Percentiles rank a stretch among this genome's conserved stretches.
Evolutionary conservation across 441 rosid species (phyloP).

Genomic region (Hura crepitans): DNA sequence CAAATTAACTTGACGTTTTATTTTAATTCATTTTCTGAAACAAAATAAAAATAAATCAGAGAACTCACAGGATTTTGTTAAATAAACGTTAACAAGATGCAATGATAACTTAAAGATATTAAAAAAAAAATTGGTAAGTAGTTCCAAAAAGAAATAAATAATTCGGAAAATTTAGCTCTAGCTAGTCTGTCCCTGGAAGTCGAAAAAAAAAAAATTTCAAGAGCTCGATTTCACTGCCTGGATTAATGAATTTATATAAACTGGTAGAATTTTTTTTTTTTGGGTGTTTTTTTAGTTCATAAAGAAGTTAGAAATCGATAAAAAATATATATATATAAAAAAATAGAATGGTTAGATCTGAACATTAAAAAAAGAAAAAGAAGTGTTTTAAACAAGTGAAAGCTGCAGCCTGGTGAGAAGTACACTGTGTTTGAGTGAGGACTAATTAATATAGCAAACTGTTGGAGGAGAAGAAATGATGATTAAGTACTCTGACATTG

Average conservation of each 20-base stretch:
- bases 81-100: background rate
- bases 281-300: too few species aligned
- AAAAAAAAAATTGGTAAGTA: background rate
- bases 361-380: background rate
- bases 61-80: background rate
- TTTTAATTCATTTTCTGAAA: too few species aligned
- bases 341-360: background rate
- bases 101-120: background rate
- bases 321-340: too few species aligned
- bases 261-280: too few species aligned
- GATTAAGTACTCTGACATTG: conserved; percentile 38
- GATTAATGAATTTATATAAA: background rate
- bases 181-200: background rate
- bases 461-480: conserved; percentile 29
- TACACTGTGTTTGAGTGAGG: conserved; percentile 21
- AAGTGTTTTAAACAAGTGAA: background rate
- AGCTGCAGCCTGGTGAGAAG: conserved; percentile 18
- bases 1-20: too few species aligned
- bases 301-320: too few species aligned
- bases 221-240: background rate
- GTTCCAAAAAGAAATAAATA: background rate
- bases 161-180: background rate
- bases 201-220: too few species aligned
- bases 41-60: background rate
- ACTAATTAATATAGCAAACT: background rate